Evolutionary conservation across 148 eudicot species (phyloP).

Genomic region (Spergularia marina): DNA sequence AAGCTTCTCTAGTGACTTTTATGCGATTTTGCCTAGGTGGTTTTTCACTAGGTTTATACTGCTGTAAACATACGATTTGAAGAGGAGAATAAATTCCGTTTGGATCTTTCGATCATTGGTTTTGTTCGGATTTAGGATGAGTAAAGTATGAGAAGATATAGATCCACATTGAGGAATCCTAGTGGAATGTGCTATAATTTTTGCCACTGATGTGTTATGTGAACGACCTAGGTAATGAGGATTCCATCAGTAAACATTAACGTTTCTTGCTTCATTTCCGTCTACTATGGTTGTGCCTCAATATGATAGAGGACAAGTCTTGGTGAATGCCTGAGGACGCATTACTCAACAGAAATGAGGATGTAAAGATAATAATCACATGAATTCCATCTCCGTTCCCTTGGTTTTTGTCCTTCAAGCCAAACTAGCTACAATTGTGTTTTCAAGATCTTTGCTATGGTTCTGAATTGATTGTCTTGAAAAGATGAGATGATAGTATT

Average conservation of each 20-base stretch:
- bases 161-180: neutral
- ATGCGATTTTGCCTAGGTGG: neutral
- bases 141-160: neutral
- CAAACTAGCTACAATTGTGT: neutral
- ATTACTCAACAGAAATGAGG: neutral
- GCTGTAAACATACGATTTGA: constrained; percentile 19
- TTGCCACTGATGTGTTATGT: neutral
- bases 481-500: no score
- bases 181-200: no score
- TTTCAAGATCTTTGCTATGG: neutral
- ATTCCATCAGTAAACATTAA: no score
- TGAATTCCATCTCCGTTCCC: no score
- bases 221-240: neutral
- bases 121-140: neutral
- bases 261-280: no score
- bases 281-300: no score
- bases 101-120: neutral
- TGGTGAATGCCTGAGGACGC: neutral
- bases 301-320: no score
- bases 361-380: no score
- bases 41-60: neutral
- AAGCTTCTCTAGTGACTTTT: neutral
- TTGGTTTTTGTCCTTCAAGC: neutral
- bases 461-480: neutral
- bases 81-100: neutral